These are phyloP conservation scores for Pythium insidiosum DNA, from an alignment of 352 stramenopile species.

Conservation along the genomic window DNA sequence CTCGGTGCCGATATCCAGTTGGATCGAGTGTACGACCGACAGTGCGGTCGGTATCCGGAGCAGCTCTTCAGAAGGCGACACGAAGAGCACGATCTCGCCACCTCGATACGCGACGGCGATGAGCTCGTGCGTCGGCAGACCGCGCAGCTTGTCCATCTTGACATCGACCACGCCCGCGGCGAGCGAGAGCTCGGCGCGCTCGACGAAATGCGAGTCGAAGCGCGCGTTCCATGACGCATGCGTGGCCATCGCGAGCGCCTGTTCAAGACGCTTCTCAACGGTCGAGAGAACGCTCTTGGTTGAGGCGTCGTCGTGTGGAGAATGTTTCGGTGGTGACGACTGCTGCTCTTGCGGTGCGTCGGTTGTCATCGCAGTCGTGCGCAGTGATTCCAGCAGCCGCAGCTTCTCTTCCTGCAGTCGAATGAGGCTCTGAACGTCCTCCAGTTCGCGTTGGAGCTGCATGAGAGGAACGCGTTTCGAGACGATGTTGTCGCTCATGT, in stretches of 20 bases:
- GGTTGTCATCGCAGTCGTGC: background rate
- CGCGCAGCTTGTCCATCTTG: slow-evolving; percentile 29
- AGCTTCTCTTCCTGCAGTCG: slow-evolving; percentile 10
- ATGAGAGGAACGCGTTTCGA: slow-evolving; percentile 2
- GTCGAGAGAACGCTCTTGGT: slow-evolving; percentile 4
- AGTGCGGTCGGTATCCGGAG: slow-evolving; percentile 14
- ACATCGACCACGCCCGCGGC: slow-evolving; percentile 21
- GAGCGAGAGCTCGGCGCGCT: slow-evolving; percentile 8
- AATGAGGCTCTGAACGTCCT: slow-evolving; percentile 8
- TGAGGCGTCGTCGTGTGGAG: background rate
- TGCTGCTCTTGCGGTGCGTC: too few relatives aligned
- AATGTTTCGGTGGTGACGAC: too few relatives aligned
- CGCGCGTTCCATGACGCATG: too few relatives aligned
- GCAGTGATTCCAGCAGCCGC: slow-evolving; percentile 8
- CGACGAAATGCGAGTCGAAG: slow-evolving; percentile 44
- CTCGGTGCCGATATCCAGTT: slow-evolving; percentile 9
- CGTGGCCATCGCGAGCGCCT: background rate
- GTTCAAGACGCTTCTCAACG: slow-evolving; percentile 2
- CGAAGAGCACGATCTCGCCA: slow-evolving; percentile 23
- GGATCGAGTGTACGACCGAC: slow-evolving; percentile 13
- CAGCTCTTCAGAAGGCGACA: slow-evolving; percentile 12
- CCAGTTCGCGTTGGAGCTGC: slow-evolving; percentile 12
- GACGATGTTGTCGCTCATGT: background rate
- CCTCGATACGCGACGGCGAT: slow-evolving; percentile 20
- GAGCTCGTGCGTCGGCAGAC: slow-evolving; percentile 19